Evolutionary conservation across 805 yeast genomes (phyloP), one percentile per base, ranked within the genome.

Genomic region (Grigorovia transvaalensis): DNA sequence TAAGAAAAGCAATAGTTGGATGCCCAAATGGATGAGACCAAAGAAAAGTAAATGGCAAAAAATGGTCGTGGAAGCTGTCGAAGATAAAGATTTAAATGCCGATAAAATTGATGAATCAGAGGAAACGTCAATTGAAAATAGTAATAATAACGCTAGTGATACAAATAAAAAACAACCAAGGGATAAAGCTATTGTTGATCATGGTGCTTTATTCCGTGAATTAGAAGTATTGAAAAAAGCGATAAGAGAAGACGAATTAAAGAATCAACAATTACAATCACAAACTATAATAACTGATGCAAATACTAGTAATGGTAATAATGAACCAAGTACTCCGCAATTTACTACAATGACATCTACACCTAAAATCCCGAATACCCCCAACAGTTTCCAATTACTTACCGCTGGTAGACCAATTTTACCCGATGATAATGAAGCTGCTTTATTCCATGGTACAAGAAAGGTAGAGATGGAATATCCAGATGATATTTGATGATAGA

Each of bases 21-120:
- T 67, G 47, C 70, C 72, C 27, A 74, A 71, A 52, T 73, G 74
- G 73, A 71, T 79, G 56, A 76, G 74, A 53, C 77, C 79, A 17
- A 76, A 77, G 59, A 73, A 75, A 60, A 75, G 77, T 47, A 82
- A 80, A 53, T 81, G 85, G 85, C 71, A 77, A 71, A 61, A 78
- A 70, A 61, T 81, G 85, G 83, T 77, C 73, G 81, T 80, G 72
- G 59, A 67, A 46, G 63, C 65, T 15, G 65, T 64, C 4, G 67
- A 61, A 45, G 65, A 60, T 40, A 46, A 51, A 29, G 60, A 51
- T 15, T 59, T 54, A 18, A 42, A 49, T 15, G 44, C 53, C 9
- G 18, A 8, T 17, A 56, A 51, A 12, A 41, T 47, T 29, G 41
- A 46, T 9, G 51, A 44, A 15, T 45, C 44, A 12, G 43, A 49